Percentiles rank a stretch among this genome's conserved stretches.
Conservation (phyloP, 176 grass and related monocot genomes). For the Cenchrus purpureus region DNA sequence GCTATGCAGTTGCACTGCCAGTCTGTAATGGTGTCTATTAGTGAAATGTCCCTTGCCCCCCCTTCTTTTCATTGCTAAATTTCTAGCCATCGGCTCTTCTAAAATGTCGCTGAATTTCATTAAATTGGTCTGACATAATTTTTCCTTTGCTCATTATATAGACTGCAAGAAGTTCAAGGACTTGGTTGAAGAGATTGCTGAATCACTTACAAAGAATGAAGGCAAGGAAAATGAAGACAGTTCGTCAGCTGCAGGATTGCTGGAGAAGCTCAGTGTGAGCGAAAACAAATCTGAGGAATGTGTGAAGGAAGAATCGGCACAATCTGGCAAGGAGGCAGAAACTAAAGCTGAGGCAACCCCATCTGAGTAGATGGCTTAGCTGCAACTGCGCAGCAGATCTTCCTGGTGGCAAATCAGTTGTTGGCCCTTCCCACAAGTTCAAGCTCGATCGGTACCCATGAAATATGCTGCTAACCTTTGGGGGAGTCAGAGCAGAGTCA, state of each 20-base stretch:
- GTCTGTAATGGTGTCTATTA: background rate
- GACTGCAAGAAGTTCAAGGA: conserved; percentile 78
- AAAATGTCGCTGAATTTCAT: conserved; percentile 29
- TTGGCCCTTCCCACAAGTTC: background rate
- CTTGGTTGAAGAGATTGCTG: conserved; percentile 61
- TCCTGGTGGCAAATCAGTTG: conserved; percentile 14
- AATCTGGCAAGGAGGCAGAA: conserved; percentile 30
- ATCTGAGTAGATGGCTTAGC: conserved; percentile 29
- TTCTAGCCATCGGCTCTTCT: background rate
- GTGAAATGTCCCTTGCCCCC: background rate
- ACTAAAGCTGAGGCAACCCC: conserved; percentile 18
- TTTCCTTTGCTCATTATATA: conserved; percentile 37
- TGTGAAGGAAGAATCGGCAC: conserved; percentile 8
- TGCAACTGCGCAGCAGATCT: background rate
- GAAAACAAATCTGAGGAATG: conserved; percentile 49
- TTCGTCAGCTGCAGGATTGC: conserved; percentile 44
- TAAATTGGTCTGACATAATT: background rate
- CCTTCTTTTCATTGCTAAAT: background rate
- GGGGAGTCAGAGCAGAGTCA: conserved; percentile 12
- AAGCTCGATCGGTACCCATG: conserved; percentile 21
- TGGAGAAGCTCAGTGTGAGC: conserved; percentile 66
- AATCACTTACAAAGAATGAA: conserved; percentile 46
- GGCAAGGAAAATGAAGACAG: conserved; percentile 38
- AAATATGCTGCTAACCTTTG: conserved; percentile 30
- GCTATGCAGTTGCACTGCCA: background rate